Conservation (phyloP, 805 yeast genomes). For the Candida corydali region DNA sequence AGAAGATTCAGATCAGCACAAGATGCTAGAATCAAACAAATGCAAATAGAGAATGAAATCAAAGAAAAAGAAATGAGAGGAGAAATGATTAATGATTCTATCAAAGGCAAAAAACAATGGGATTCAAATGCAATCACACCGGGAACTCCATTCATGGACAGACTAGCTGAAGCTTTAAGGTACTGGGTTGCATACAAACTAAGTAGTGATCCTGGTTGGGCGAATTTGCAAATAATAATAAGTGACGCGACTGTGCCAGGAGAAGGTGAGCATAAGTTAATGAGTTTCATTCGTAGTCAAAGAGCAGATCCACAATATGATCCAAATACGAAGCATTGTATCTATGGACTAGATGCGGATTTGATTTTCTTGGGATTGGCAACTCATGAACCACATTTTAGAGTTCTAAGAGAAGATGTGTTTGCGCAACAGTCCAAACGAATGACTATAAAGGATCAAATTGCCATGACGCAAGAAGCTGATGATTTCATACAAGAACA, state of each 20-base stretch:
- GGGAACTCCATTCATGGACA: slow-evolving; percentile 97
- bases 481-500: slow-evolving; percentile 34
- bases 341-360: slow-evolving; percentile 97
- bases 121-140: slow-evolving; percentile 97
- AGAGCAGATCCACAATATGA: slow-evolving; percentile 81
- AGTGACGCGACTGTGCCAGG: slow-evolving; percentile 98
- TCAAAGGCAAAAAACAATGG: slow-evolving; percentile 77
- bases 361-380: slow-evolving; percentile 92
- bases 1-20: slow-evolving; percentile 89
- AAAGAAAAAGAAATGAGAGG: slow-evolving; percentile 61
- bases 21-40: slow-evolving; percentile 79
- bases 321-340: slow-evolving; percentile 93
- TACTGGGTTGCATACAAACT: slow-evolving; percentile 93
- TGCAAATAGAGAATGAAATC: slow-evolving; percentile 60
- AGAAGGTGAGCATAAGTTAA: slow-evolving; percentile 98
- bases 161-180: slow-evolving; percentile 72
- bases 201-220: slow-evolving; percentile 91
- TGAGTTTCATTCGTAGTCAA: slow-evolving; percentile 92
- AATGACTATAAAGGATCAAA: slow-evolving; percentile 44
- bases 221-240: slow-evolving; percentile 77
- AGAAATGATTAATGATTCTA: slow-evolving; percentile 69
- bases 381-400: slow-evolving; percentile 96
- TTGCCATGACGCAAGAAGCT: slow-evolving; percentile 61
- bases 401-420: slow-evolving; percentile 92
- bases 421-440: slow-evolving; percentile 68